Base-by-base conservation (phyloP, 2,329 filamentous ascomycete species). In the Bisporella sp. region DNA sequence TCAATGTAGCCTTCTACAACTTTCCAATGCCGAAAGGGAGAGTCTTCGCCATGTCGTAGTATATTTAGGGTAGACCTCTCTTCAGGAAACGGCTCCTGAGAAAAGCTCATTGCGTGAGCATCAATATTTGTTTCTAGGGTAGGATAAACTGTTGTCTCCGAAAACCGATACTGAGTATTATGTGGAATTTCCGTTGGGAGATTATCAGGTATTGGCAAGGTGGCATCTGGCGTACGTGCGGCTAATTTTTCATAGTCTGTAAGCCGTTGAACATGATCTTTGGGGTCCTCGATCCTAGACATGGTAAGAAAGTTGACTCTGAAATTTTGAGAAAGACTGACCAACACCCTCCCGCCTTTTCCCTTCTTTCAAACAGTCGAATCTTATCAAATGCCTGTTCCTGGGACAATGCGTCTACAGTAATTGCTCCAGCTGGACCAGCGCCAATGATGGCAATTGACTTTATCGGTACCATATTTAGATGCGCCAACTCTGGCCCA, bases 91-190 rank as follows among this genome's bases (percentile, higher is more conserved):
- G 71, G 68, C 48, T 82, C 79, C 53, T 79, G 71, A 0, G 73
- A 76, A 62, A 78, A 86, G 12, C 74, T 70, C 83, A 86, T 86
- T 0, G 78, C 70, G 2, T 73, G 59, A 5, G 70, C 69, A 54
- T 78, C 74, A 41, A 86, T 76, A 55, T 86, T 86, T 3, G 81
- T 85, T 60, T 85, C 79, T n/a, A 85, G 66, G 21, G 77, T 75
- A 0, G 79, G 77, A 56, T 85, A 85, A 13, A 84, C 71, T 0
- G 77, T 77, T 0, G 79, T 79, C 52, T 83, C 79, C 9, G 70
- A 65, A 58, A 76, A 81, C 2, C 79, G 74, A 13, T 73, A 70
- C 50, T 72, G 70, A 1, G 61, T 52, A 9, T 67, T 63, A 40
- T 68, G 69, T 0, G 73, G 69, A 0, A 70, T 69, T 47, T 69